Base-by-base conservation (phyloP, 2,329 filamentous ascomycete species). In the Geosmithia flava region DNA sequence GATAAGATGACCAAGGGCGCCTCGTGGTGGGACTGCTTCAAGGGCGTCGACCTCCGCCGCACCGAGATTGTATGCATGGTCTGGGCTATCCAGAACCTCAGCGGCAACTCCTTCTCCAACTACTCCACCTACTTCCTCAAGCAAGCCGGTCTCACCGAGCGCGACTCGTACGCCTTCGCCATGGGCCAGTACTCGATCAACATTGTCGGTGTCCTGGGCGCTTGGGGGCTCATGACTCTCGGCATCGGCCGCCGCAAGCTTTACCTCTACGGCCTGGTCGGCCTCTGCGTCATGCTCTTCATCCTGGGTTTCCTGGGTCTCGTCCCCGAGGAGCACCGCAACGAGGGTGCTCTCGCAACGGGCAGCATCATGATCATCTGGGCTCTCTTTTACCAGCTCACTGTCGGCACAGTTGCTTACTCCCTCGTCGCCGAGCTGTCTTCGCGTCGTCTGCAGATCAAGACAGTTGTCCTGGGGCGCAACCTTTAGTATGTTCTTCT, bases 381-480 rank as follows among this genome's bases (percentile, higher is more conserved):
- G 85, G 83, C 89, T 1, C 68, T 93, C 44, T 78, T 83, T 57
- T 95, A 95, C 67, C 87, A 95, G 62, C 72, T 91, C 45, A 86
- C 87, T 0, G 88, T 95, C 45, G 89, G 89, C 40, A 93, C 89
- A 0, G 87, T 95, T 7, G 88, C 85, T 64, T 95, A 94, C 67
- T 93, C 87, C 0, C 76, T 95, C 11, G 89, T 95, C 4, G 80
- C 85, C 1, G 89, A 95, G 62, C 67, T 95, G 20, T 89, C 87
- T 0, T 88, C 87, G 0, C 79, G 86, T 15, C 78, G 89, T 2
- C 74, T 96, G 33, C 85, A 90, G 59, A 90, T 94, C 69, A 95
- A 95, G 71, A 95, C 90, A 0, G 85, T 95, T 20, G 89, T 93
- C 1, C 75, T 95, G 2, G 88, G 85, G 1, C 83, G 89, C 48